phyloP scores from a whole-genome alignment of 139 green algal genomes.

The Parachlorella kessleri region DNA sequence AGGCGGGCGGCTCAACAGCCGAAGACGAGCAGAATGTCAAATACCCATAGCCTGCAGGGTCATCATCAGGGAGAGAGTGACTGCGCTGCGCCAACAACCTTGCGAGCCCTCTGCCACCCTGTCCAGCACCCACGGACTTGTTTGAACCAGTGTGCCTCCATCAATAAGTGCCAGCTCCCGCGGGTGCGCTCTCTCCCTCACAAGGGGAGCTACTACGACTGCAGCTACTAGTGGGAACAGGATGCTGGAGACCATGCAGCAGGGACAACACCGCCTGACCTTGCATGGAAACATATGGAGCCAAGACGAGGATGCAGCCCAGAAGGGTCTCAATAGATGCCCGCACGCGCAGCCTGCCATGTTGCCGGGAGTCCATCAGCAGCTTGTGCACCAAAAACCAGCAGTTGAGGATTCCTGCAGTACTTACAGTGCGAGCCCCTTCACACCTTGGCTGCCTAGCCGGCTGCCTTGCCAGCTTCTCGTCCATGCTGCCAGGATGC shows the following conservation, averaged over 20 bases:
- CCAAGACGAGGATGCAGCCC: constrained; percentile 14
- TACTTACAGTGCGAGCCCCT: background rate
- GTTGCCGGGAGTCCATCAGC: background rate
- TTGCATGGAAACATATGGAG: constrained; percentile 37
- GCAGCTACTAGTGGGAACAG: no score
- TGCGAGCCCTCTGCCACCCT: no score
- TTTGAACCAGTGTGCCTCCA: no score
- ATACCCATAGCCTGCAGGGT: constrained; percentile 5
- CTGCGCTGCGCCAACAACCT: constrained; percentile 42
- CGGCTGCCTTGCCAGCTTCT: no score
- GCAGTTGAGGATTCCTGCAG: constrained; percentile 29
- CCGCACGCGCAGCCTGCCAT: background rate
- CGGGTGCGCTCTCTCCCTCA: no score
- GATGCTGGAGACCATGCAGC: no score
- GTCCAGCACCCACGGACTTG: no score
- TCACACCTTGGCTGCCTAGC: no score
- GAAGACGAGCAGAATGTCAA: background rate
- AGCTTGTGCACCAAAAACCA: constrained; percentile 41
- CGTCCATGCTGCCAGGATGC: no score
- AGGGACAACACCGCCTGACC: no score
- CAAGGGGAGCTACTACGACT: no score
- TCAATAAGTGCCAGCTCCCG: no score
- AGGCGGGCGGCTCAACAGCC: constrained; percentile 42
- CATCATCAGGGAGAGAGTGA: background rate
- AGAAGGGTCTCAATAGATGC: background rate